Evolutionary conservation across 768 basidiomycete genomes (phyloP).

Genomic region (Rhodotorula paludigena): DNA sequence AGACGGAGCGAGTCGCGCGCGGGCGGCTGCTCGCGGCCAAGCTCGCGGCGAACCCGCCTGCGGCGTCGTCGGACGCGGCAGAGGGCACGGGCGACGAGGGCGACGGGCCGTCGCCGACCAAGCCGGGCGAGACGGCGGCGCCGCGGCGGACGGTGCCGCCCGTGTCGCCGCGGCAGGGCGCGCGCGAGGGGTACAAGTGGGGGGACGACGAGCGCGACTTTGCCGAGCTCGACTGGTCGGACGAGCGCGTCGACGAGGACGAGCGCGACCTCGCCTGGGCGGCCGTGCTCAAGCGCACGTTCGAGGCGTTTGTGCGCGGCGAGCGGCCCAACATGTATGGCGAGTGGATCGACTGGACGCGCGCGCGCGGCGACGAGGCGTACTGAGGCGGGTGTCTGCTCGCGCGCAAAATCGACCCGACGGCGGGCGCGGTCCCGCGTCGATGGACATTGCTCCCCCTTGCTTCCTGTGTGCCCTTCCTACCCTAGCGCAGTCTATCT

Average conservation of each 20-base stretch:
- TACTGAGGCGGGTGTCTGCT: background rate
- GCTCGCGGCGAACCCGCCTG: slow-evolving; percentile 5
- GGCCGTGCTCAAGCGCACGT: slow-evolving; percentile 88
- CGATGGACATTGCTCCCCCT: too few species aligned
- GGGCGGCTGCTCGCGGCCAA: slow-evolving; percentile 33
- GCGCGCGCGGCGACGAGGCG: background rate
- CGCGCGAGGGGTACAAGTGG: slow-evolving; percentile 40
- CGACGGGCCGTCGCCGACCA: slow-evolving; percentile 13
- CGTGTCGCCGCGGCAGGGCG: too few species aligned
- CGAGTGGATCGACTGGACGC: slow-evolving; percentile 31
- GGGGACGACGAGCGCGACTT: slow-evolving; percentile 38
- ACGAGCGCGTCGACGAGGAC: slow-evolving; percentile 50
- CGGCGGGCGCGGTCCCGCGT: too few species aligned
- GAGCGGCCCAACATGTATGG: slow-evolving; percentile 78
- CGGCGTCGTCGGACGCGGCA: background rate
- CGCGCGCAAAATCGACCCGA: too few species aligned
- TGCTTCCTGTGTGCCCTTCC: too few species aligned
- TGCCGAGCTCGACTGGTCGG: slow-evolving; percentile 33
- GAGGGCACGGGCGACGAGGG: background rate
- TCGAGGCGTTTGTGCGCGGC: slow-evolving; percentile 84
- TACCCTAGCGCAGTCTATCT: too few species aligned
- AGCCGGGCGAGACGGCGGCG: slow-evolving; percentile 8
- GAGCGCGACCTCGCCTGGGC: slow-evolving; percentile 83
- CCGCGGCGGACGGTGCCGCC: background rate
- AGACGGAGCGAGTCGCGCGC: slow-evolving; percentile 67